Evolutionary conservation across 768 basidiomycete genomes (phyloP).

Genomic region (Mycena vulgaris): DNA sequence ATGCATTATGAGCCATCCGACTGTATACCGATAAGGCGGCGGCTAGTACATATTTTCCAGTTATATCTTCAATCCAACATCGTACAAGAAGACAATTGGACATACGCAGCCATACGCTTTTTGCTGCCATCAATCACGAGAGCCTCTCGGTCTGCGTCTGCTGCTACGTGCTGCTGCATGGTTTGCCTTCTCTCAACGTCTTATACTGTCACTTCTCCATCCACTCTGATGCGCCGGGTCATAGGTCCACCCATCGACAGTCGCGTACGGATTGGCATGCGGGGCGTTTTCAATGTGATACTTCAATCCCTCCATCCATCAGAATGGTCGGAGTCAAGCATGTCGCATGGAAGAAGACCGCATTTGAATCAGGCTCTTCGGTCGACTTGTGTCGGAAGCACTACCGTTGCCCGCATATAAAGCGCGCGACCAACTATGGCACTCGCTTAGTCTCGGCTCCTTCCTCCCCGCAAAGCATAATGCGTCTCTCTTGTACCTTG

Average conservation of each 20-base stretch:
- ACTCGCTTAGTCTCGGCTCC: background rate
- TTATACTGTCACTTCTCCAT: background rate
- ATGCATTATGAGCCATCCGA: too few relatives aligned
- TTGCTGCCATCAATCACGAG: background rate
- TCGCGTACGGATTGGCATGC: background rate
- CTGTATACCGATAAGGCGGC: too few relatives aligned
- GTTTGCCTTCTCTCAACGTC: too few relatives aligned
- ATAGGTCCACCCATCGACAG: background rate
- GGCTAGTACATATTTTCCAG: too few relatives aligned
- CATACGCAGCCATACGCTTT: too few relatives aligned
- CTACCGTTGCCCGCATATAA: constrained; percentile 5
- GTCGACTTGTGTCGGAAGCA: background rate
- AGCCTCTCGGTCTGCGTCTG: background rate
- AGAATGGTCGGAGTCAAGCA: background rate
- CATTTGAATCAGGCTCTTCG: background rate
- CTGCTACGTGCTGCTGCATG: too few relatives aligned
- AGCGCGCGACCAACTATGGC: background rate
- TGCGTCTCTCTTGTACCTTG: constrained; percentile 5
- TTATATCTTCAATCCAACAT: too few relatives aligned
- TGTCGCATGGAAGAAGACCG: background rate
- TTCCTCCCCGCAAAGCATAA: background rate
- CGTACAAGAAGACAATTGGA: too few relatives aligned
- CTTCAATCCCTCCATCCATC: background rate
- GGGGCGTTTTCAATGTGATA: background rate
- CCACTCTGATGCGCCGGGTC: background rate